A percentile compares a stretch with the other conserved stretches of the same genome.
Evolutionary conservation across 2,329 filamentous ascomycete genomes (phyloP).

Genomic region (Fusarium mexicanum): DNA sequence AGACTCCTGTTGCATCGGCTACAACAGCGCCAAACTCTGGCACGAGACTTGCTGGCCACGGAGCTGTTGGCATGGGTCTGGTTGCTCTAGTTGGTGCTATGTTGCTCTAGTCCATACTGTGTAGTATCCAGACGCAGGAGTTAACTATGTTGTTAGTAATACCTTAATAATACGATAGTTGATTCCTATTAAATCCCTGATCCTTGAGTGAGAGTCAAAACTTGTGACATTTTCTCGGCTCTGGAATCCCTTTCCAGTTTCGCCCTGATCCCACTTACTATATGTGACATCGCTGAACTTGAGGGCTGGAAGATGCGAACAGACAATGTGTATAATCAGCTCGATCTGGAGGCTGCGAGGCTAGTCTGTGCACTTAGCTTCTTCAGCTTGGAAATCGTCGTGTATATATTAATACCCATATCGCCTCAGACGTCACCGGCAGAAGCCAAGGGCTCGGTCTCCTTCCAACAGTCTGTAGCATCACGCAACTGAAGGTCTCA

Average conservation of each 20-base stretch:
- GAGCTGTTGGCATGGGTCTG: not conserved
- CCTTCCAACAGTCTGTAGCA: accelerated
- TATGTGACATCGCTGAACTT: not conserved
- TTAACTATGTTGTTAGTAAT: not conserved
- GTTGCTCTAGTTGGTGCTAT: not conserved
- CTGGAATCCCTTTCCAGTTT: too few relatives aligned
- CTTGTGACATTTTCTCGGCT: accelerated
- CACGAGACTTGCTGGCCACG: not conserved
- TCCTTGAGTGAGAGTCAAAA: too few relatives aligned
- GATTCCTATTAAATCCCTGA: not conserved
- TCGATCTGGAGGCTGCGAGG: not conserved
- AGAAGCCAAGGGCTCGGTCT: accelerated
- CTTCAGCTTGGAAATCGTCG: accelerated
- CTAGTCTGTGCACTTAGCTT: accelerated
- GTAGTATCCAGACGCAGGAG: not conserved
- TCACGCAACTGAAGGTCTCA: too few relatives aligned
- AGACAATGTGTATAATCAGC: not conserved
- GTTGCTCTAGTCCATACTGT: not conserved
- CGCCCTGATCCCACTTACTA: not conserved
- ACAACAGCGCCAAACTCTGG: not conserved
- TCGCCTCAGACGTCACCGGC: not conserved
- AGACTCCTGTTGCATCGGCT: not conserved
- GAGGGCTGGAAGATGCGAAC: not conserved
- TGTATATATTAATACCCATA: accelerated
- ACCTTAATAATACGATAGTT: not conserved